phyloP scores from a whole-genome alignment of 768 basidiomycete genomes.

The Stropharia rugosoannulata region DNA sequence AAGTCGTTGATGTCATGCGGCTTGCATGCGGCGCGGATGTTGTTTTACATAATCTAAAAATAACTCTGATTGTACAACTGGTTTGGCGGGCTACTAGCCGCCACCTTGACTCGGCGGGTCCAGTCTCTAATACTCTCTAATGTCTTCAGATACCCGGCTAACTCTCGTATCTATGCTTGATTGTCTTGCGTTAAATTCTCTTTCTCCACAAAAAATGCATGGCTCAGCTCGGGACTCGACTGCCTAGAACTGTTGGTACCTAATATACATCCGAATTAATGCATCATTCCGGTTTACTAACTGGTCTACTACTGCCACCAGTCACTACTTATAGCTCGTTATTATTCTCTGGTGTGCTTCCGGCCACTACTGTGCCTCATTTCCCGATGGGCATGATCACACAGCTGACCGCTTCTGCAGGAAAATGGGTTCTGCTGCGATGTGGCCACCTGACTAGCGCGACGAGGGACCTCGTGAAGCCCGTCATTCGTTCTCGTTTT shows the following conservation, averaged over 20 bases:
- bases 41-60: neutral
- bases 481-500: neutral
- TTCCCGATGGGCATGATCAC: neutral
- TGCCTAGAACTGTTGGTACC: too few relatives aligned
- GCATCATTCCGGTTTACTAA: neutral
- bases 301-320: neutral
- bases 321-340: neutral
- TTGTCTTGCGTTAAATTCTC: neutral
- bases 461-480: neutral
- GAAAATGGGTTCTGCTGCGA: neutral
- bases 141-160: too few relatives aligned
- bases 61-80: neutral
- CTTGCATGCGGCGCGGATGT: too few relatives aligned
- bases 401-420: neutral
- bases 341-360: neutral
- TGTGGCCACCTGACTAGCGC: slow-evolving; percentile 6
- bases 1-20: neutral
- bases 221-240: neutral
- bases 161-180: too few relatives aligned
- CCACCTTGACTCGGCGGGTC: too few relatives aligned
- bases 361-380: neutral
- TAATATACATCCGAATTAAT: neutral
- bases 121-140: neutral
- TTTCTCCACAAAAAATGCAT: neutral
- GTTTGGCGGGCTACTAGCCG: too few relatives aligned